Evolutionary conservation across 768 basidiomycete species (phyloP), one percentile per base, ranked within the genome.

Genomic region (Psilocybe azurescens): DNA sequence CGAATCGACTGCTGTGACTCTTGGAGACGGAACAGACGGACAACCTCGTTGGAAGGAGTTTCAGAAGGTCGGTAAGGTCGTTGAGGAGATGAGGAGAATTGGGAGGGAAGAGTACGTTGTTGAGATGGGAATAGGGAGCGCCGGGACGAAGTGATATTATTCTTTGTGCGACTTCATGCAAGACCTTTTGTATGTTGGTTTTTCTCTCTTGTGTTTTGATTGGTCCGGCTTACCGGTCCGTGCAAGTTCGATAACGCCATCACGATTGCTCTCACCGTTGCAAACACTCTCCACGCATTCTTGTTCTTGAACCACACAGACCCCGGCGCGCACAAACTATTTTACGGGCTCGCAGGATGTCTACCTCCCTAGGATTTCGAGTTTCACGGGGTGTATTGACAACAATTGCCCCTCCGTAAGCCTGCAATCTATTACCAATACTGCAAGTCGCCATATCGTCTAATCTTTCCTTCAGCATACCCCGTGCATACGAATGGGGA

Each of bases 51-150:
- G 90, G 90, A 72, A 67, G 0, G 90, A 92, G 69, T 79, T 90
- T 61, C 82, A 88, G 67, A 91, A 89, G 69, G 81, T 90, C 0
- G 86, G 86, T 1, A 86, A 90, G 66, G 88, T 87, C 0, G 80
- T 91, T 2, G 86, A 88, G 53, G 86, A 85, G 72, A 88, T 92
- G 88, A 79, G 78, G 58, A 74, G 72, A 55, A 70, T 87, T 24
- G 88, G 86, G 2, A 74, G 84, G 56, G 85, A 88, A 61, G 72
- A 75, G 16, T 82, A 80, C 65, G 78, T 91, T 11, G 77, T 85
- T 9, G 84, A 88, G 64, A 84, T 89, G 77, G 89, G 90, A 0
- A 85, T 91, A 29, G 89, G 90, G 10, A 82, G 78, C 58, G 70
- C 70, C 20, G 71, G 71, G 13, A 61, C 56, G 3, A 58, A 61